Base-by-base conservation (phyloP, 208 protist genomes). In the Acanthamoeba triangularis region DNA sequence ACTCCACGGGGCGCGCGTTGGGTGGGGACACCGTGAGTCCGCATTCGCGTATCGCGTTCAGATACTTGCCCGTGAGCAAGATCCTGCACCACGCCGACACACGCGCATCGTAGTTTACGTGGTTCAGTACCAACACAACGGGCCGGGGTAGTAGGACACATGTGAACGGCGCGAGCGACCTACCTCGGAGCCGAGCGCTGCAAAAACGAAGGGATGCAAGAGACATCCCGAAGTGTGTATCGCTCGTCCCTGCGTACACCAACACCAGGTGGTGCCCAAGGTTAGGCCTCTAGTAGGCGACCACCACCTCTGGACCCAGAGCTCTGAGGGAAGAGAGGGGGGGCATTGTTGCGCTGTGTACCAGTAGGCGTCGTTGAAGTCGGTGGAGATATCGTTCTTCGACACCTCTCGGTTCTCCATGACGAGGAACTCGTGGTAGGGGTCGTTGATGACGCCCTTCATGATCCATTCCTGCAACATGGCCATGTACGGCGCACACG, bases 61-160 rank as follows among this genome's bases (percentile, higher is more conserved):
- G 82, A 33, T 90, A 90, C 37, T 90, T 90, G 82, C 82, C 82
- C 28, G 82, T 90, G 33, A 90, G 54, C 33, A 90, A 67, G 14
- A 67, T 67, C 25, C 82, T 67, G 82, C 52, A 69, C 11, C 54
- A 30, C 4, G 20, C 8, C 11, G 28, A 87, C 56, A 3, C 56
- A 1, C 3, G 13, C 59, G 4, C 59, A 65, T 65, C 13, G 41
- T 52, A 6, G 41, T 88, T 52, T 16, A 14, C 33, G 74, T 49
- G 33, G 13, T 4, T 14, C 52, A 56, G 18, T 13, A 20, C 16
- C 18, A 20, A 11, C 0, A 0, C 11, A 14, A 14, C 52, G 10
- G 10, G 52, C 7, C 49, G 49, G 49, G 3, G 49, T 11, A 52
- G 11, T 52, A 11, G 49, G 7, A 11, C 49, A 52, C 49, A 52